A percentile compares a stretch with the other conserved stretches of the same genome.
Conservation (phyloP, 2,329 filamentous ascomycete species). For the Ascosphaera apis region DNA sequence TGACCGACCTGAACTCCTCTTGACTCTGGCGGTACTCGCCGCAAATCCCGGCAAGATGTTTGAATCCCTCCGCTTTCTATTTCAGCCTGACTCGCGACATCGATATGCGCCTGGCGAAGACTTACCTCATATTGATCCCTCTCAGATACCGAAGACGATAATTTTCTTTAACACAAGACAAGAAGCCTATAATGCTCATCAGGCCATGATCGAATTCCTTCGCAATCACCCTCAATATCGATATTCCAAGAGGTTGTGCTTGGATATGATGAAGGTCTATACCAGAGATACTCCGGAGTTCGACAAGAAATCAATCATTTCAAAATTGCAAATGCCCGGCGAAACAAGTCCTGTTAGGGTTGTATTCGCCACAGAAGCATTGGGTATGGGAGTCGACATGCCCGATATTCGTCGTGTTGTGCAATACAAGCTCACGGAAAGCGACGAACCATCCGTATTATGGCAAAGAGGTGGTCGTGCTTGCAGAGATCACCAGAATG, state of each 20-base stretch:
- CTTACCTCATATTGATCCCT: too few species aligned
- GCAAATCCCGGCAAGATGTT: too few species aligned
- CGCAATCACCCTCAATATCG: not conserved
- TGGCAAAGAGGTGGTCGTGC: not conserved
- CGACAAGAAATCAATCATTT: not conserved
- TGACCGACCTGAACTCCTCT: too few species aligned
- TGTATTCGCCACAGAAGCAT: constrained; percentile 1
- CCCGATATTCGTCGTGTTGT: constrained; percentile 4
- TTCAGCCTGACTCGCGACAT: too few species aligned
- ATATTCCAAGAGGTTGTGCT: too few species aligned
- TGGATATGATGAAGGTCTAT: not conserved
- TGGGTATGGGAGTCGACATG: constrained; percentile 4
- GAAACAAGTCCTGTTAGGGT: not conserved
- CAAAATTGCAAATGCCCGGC: not conserved
- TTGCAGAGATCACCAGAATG: not conserved
- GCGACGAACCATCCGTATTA: not conserved
- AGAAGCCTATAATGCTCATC: not conserved
- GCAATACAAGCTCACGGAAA: constrained; percentile 1
- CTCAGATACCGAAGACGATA: not conserved
- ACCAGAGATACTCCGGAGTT: not conserved
- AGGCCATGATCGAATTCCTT: not conserved
- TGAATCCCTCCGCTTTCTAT: too few species aligned
- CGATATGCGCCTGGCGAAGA: too few species aligned
- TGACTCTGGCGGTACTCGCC: too few species aligned
- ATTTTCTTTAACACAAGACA: not conserved